Evolutionary conservation across 2,329 filamentous ascomycete genomes (phyloP), one percentile per base, ranked within the genome.

Genomic region (Emmonsia crescens): DNA sequence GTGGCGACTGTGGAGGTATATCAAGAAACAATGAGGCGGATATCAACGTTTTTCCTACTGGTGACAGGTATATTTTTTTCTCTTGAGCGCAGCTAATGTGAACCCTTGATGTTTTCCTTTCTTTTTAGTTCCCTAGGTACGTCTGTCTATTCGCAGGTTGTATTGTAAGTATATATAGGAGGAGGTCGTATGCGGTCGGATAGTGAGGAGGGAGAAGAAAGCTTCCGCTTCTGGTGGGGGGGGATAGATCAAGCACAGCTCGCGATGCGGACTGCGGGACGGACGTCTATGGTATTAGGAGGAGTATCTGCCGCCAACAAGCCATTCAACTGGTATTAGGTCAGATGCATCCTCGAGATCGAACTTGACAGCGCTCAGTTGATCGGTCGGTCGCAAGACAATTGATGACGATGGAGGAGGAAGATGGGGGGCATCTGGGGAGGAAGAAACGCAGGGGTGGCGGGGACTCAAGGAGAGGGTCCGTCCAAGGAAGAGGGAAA

Each of bases 311-410:
- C 42, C 33, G 29, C 44, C 44, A 59, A 46, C 46, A 57, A 57
- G 51, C 33, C 61, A 57, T 49, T 38, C 29, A 49, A 38, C 31
- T 16, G 57, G 21, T 16, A 36, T 51, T 19, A 59, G 44, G 33
- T 16, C 44, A 51, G 21, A 12, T 19, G 57, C 44, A 59, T 59
- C 57, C 14, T 59, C 57, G n/a, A 59, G 42, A 59, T 51, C 29
- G 44, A 59, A 27, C 33, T 44, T 31, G 44, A 51, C 46, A 40
- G 44, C 27, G 42, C 42, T 24, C 31, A 49, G 40, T 5, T 19
- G 38, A 46, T 44, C 24, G 29, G 14, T 33, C 40, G 56, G 42
- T 31, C 38, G 56, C 38, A 58, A n/a, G 36, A 44, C 56, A 58
- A 58, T 58, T 48, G 56, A 38, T 58, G 56, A 31, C 38, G 56